Percentiles rank a stretch among this genome's conserved stretches.
phyloP scores from a whole-genome alignment of 2,329 filamentous ascomycete genomes.

The Lomentospora prolificans region DNA sequence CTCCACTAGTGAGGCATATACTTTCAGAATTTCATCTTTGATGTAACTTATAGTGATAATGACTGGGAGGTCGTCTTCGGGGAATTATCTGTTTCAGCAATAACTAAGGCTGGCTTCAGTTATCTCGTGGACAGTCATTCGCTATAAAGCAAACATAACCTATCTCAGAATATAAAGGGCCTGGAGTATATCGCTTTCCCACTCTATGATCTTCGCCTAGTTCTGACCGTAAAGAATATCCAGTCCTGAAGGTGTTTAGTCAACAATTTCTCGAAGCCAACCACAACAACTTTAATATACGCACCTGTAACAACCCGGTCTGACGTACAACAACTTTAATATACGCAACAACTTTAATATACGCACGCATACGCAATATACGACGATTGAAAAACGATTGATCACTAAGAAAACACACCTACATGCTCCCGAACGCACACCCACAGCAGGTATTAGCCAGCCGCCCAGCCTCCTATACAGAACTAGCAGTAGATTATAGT shows the following conservation, averaged over 20 bases:
- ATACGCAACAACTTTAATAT: too few species aligned
- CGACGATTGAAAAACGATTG: too few species aligned
- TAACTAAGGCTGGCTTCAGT: not conserved
- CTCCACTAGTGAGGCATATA: not conserved
- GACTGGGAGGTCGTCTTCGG: not conserved
- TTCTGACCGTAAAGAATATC: not conserved
- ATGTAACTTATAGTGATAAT: not conserved
- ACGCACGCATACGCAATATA: too few species aligned
- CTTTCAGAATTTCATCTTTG: not conserved
- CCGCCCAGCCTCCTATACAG: too few species aligned
- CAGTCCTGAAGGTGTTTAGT: not conserved
- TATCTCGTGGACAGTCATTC: not conserved
- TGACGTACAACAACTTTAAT: too few species aligned
- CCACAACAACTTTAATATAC: too few species aligned
- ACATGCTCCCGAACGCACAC: too few species aligned
- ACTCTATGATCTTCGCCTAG: not conserved
- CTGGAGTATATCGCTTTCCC: not conserved
- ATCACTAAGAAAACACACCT: too few species aligned
- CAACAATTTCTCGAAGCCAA: not conserved
- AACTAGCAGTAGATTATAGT: too few species aligned
- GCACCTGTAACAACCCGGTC: too few species aligned
- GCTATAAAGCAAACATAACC: not conserved
- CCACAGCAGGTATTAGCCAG: too few species aligned
- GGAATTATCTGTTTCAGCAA: not conserved
- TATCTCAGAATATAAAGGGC: not conserved